These are phyloP conservation scores for Solanum tarapatanum DNA, from an alignment of 257 asterid species.

Conservation along the genomic window DNA sequence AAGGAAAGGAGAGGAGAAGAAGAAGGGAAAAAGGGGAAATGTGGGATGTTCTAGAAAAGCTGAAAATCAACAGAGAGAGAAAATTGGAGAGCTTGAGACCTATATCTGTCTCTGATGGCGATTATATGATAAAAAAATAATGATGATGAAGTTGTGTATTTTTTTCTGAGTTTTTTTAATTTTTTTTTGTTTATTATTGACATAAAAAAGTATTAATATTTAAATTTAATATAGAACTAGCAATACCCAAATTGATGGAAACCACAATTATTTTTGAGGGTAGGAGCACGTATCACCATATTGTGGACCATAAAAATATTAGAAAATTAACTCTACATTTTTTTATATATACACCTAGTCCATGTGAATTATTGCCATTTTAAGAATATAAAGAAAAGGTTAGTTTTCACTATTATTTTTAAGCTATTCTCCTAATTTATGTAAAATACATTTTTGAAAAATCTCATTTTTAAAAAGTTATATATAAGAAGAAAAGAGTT, in stretches of 20 bases:
- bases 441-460: not conserved
- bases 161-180: not conserved
- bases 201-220: not conserved
- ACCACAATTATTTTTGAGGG: not conserved
- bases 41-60: not conserved
- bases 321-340: not conserved
- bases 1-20: not conserved
- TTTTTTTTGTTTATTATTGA: not conserved
- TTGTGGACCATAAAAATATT: not conserved
- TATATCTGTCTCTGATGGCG: not conserved
- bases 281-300: not conserved
- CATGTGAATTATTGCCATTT: not conserved
- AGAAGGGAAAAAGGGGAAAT: not conserved
- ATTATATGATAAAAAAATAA: not conserved
- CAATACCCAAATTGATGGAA: not conserved
- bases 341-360: not conserved
- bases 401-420: not conserved
- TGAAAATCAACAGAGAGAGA: constrained; percentile 1
- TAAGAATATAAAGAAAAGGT: not conserved
- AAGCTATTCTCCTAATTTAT: not conserved
- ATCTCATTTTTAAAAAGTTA: not conserved
- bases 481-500: not conserved
- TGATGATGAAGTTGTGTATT: not conserved
- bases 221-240: not conserved
- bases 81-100: not conserved